phyloP scores from a whole-genome alignment of 805 yeast genomes.

The Barnettozyma sp. region DNA sequence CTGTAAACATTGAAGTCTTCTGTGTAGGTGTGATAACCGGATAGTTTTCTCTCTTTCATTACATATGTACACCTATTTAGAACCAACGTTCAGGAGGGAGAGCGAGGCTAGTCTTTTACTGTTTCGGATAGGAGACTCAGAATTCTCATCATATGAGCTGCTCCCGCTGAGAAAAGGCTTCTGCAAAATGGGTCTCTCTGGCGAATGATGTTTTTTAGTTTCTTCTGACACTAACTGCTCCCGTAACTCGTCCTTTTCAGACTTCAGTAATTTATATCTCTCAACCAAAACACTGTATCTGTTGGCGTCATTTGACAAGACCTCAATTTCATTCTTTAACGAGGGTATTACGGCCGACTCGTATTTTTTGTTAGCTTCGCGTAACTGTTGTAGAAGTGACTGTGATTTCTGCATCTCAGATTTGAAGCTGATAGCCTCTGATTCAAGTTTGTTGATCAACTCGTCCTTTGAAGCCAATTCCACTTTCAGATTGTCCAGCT shows the following conservation, averaged over 20 bases:
- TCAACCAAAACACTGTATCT: constrained; percentile 20
- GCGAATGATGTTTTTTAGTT: not conserved
- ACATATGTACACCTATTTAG: too few relatives aligned
- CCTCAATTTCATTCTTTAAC: constrained; percentile 35
- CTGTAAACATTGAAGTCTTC: too few relatives aligned
- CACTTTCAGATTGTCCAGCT: constrained; percentile 45
- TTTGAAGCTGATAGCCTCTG: constrained; percentile 36
- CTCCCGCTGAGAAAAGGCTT: constrained; percentile 5
- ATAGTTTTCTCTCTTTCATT: too few relatives aligned
- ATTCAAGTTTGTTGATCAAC: constrained; percentile 37
- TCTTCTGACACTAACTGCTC: constrained; percentile 23
- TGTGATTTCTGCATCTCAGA: constrained; percentile 32
- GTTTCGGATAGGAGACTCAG: constrained; percentile 2
- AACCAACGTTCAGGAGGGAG: constrained; percentile 12
- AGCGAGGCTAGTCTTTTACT: constrained; percentile 12
- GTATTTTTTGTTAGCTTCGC: constrained; percentile 35
- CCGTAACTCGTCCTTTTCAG: constrained; percentile 28
- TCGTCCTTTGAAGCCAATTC: constrained; percentile 44
- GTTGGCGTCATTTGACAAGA: constrained; percentile 25
- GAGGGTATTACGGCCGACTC: constrained; percentile 39
- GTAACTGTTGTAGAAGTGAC: constrained; percentile 34
- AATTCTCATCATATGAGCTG: constrained; percentile 3
- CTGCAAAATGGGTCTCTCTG: not conserved
- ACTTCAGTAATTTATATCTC: constrained; percentile 24
- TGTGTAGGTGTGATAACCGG: too few relatives aligned